A percentile compares a stretch with the other conserved stretches of the same genome.
Evolutionary conservation across 305 asterid genomes (phyloP).

Genomic region (Ajuga reptans): DNA sequence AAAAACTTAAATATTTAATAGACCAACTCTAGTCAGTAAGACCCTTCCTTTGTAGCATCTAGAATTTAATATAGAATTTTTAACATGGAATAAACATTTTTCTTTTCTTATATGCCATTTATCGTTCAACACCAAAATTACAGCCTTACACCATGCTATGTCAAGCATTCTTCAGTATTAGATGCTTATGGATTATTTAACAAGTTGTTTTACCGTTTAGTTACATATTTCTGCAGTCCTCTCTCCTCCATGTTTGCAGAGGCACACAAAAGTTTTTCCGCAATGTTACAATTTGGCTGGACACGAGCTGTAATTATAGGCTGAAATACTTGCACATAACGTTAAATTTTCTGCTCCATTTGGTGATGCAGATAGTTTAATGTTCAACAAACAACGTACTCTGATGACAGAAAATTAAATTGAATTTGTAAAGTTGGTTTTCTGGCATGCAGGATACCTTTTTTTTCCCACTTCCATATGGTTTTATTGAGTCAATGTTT

Average conservation of each 20-base stretch:
- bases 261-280: background rate
- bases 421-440: background rate
- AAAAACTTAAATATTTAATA: background rate
- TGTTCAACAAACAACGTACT: constrained; percentile 2
- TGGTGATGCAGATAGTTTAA: background rate
- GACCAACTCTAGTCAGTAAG: too few species aligned
- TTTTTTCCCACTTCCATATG: background rate
- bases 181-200: background rate
- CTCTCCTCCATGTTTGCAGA: background rate
- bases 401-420: background rate
- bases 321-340: background rate
- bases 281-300: background rate
- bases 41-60: background rate
- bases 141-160: background rate
- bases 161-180: background rate
- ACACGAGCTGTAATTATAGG: background rate
- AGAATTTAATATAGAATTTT: background rate
- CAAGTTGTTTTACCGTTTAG: background rate
- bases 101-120: background rate
- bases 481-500: background rate
- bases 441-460: background rate
- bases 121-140: background rate
- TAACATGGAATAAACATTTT: background rate
- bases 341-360: background rate
- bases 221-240: background rate